Evolutionary conservation across 768 basidiomycete genomes (phyloP), one percentile per base, ranked within the genome.

Genomic region (Asterophora parasitica): DNA sequence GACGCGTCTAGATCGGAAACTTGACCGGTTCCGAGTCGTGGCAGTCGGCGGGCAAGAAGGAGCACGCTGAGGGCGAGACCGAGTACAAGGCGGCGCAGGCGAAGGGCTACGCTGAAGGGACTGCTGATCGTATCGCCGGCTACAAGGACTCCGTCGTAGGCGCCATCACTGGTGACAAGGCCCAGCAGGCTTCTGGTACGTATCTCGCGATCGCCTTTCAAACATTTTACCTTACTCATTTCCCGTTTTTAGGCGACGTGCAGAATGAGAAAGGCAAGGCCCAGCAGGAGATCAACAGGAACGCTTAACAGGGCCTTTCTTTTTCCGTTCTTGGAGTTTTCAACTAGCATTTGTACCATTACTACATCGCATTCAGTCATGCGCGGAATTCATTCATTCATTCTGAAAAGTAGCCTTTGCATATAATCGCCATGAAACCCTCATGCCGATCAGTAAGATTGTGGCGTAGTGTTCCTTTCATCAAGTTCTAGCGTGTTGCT

Each of bases 81-180:
- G 75, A 77, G 59, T 67, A 67, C 61, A 71, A 73, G 17, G 74
- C 75, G 16, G 76, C 76, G 9, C 69, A 77, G 51, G 71, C 73
- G 13, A 65, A 77, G 54, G 73, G 68, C 2, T 79, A 76, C 55
- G 76, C 60, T 11, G 74, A 81, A 46, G 79, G 78, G 4, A 65
- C 69, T 1, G 45, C 44, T 0, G 76, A 79, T 51, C 70, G 75
- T 30, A 10, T 78, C 12, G 50, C 31, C 2, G 79, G 78, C 36
- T 75, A 74, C 65, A 73, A 73, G 48, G 74, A 78, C 57, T 50
- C 68, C 10, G 53, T 79, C 34, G 62, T 76, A n/a, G 79, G 79
- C 8, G 73, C 77, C 8, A 53, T 79, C 28, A 77, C 68, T 11
- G 77, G 78, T 11, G 78, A 81, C 53, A 70, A 69, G 55, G 7